Base-by-base conservation (phyloP, 441 rosid species). In the Populus hybrid region DNA sequence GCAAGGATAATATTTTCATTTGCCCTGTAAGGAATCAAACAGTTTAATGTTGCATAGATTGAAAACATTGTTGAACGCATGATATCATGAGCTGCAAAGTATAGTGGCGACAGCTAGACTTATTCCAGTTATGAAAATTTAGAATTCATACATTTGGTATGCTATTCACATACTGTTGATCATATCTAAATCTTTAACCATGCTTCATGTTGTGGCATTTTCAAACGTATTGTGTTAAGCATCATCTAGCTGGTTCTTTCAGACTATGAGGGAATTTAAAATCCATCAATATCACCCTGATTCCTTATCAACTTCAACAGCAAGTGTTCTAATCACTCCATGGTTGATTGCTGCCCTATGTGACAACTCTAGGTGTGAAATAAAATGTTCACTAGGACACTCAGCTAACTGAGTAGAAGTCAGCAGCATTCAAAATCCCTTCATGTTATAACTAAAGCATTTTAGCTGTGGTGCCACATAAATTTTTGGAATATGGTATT, bases 1-100 rank as follows among this genome's bases (percentile, higher is more conserved):
- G 92, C 93, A 10, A 94, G 81, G 76, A 94, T 81, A 73, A 92
- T 86, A 77, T 91, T 93, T 75, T 89, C 86, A 78, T 93, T 94
- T 70, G 80, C 84, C 91, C 98, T 93, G 61, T 70, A 79, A 81
- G 32, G 32, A 79, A 78, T 63, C 57, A 76, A 83, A 42, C 24
- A 34, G 28, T 73, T 64, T 23, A 83, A 36, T 75, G 68, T 73
- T 18, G 40, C 11, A 28, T 21, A 11, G 8, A 73, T 6, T 42
- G 30, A 54, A 18, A 63, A 57, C 40, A 24, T 66, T 28, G 64
- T 14, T 23, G 16, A 69, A 35, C 21, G 35, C 6, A 14, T 70
- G 5, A n/a, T 21, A 59, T 61, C 36, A 73, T 50, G 72, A 30
- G 30, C 30, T 42, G 8, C 67, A 28, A 28, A 67, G n/a, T 36